Base-by-base conservation (phyloP, 2,329 filamentous ascomycete genomes). In the Aureobasidium sp. region DNA sequence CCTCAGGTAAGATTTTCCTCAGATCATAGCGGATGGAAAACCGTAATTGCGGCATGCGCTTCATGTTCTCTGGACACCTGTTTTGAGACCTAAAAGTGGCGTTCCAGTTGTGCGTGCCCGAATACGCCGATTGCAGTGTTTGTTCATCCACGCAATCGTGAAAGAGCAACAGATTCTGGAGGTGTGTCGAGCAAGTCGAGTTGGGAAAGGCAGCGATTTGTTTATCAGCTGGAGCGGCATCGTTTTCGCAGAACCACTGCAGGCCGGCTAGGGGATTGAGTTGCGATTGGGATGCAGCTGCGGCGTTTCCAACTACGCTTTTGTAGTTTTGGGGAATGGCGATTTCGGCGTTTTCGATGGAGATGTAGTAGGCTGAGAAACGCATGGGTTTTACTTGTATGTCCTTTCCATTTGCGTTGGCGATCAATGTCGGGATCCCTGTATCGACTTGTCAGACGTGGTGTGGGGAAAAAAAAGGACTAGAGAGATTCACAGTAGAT, bases 1-100 rank as follows among this genome's bases (percentile, higher is more conserved):
- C 73, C 38, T 70, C 63, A 3, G 74, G 71, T 3, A 76, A 59
- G 1, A 62, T 63, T 40, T 69, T 69, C 53, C 71, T 69, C 5
- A 74, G 61, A 53, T 76, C 74, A 60, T 74, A 76, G 35, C 73
- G 70, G 55, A 75, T 70, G 38, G 68, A 71, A 64, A 75, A 75
- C 44, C 74, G 70, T 6, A 76, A 68, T 59, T 73, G 71, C 3
- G 73, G 71, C 65, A 76, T 75, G 4, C 66, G 64, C 60, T 72
- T 72, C 66, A 70, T 74, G 55, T 68, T 70, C 10, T 59, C 55
- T 1, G 74, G 74, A 56, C 74, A 76, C 29, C 62, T 61, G 57
- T 71, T 42, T 32, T 53, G 24, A 22, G 32, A 45, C 42, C 63
- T 60, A 22, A 59, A 55, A 32, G 60, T 60, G 56, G 63, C 60